Evolutionary conservation across 2,329 filamentous ascomycete species (phyloP), one percentile per base, ranked within the genome.

Genomic region (Pseudohalonectria lignicola): DNA sequence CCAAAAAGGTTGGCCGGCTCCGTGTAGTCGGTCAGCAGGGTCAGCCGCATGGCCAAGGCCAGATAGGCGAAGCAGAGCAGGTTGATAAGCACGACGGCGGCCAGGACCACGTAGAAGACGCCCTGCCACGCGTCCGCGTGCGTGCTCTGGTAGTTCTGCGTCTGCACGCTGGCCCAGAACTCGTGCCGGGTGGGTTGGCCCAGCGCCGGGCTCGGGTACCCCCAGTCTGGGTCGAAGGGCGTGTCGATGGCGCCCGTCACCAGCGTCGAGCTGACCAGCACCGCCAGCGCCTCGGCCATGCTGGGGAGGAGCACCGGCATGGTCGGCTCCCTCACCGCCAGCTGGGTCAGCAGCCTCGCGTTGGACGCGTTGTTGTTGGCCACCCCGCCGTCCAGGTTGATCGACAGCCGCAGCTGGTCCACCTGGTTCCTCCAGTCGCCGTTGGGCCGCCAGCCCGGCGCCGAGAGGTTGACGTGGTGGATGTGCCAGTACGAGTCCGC

Each of bases 1-100:
- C 76, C 66, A 49, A 88, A 87, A 2, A 87, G 60, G 51, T 87
- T 87, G 39, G 80, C 75, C 1, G 83, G 81, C 49, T 90, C 83
- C 0, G 78, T 83, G 51, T 82, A 87, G 59, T 90, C 85, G 1
- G 81, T 87, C 36, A 80, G 53, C 44, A 81, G 66, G 17, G 13
- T 13, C 17, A 19, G n/a, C 11, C 12, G 5, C 31, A 16, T 20
- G 11, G 16, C n/a, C 11, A 19, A 5, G 13, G 21, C 10, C 11
- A 34, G 21, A 56, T 86, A 86, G 2, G 62, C 49, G 1, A 86
- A 60, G 40, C 80, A 82, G 29, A 79, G 61, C 19, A 79, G 42
- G 52, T 84, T 87, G 48, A 82, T 74, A 18, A 73, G 44, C 48
- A 86, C 83, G 2, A 83, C 77, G 12, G 77, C 56, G 2, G 69